Evolutionary conservation across 169 alveolate genomes (phyloP).

Genomic region (Cryptosporidium parvum): DNA sequence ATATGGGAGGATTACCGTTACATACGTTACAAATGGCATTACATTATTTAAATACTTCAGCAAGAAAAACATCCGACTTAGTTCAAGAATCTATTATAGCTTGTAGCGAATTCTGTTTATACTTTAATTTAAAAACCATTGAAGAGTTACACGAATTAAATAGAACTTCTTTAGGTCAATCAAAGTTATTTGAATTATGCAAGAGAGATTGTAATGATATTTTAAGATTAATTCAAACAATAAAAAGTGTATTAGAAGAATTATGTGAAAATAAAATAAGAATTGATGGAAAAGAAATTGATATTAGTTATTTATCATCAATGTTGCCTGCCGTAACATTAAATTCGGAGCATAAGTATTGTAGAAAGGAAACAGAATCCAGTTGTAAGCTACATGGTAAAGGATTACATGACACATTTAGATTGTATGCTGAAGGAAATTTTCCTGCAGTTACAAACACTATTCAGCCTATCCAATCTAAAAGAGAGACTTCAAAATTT

Average conservation of each 20-base stretch:
- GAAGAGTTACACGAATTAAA: constrained; percentile 40
- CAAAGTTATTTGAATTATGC: constrained; percentile 36
- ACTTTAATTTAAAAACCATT: constrained; percentile 36
- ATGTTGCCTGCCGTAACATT: constrained; percentile 15
- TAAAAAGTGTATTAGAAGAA: constrained; percentile 25
- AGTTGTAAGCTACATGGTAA: constrained; percentile 66
- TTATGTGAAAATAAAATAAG: constrained; percentile 58
- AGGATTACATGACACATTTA: constrained; percentile 59
- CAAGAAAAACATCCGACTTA: constrained; percentile 54
- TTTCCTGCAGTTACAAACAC: constrained; percentile 23
- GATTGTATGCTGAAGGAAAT: constrained; percentile 61
- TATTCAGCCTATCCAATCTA: constrained; percentile 5
- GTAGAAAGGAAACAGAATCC: constrained; percentile 28
- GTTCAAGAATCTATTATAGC: constrained; percentile 58
- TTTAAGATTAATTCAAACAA: constrained; percentile 43
- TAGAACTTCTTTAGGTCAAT: constrained; percentile 44
- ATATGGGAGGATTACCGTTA: constrained; percentile 72
- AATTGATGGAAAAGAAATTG: constrained; percentile 61
- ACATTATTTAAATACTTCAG: constrained; percentile 41
- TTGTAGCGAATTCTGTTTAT: constrained; percentile 61
- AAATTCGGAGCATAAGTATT: constrained; percentile 44
- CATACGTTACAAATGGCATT: constrained; percentile 66
- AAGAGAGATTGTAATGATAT: constrained; percentile 52
- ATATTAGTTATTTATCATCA: constrained; percentile 43
- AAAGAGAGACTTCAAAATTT: constrained; percentile 6